Evolutionary conservation across 1,284 basidiomycete species (phyloP).

Genomic region (Irpex lacteus): DNA sequence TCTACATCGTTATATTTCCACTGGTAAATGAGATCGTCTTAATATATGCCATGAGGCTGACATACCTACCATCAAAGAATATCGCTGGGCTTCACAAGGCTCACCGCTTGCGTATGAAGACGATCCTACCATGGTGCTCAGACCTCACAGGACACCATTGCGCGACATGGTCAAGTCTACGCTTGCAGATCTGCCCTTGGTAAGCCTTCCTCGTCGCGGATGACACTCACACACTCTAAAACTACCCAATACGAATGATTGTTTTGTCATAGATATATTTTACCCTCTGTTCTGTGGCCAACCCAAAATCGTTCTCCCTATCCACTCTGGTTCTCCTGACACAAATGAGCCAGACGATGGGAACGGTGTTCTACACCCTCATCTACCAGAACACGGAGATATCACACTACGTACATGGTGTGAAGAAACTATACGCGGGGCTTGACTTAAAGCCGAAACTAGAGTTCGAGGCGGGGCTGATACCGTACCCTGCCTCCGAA

Average conservation of each 20-base stretch:
- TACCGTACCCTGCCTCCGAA: neutral
- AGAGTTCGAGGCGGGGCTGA: neutral
- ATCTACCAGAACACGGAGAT: neutral
- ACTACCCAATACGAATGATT: too few species aligned
- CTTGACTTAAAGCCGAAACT: neutral
- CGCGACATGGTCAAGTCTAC: neutral
- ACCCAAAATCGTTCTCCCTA: conserved; percentile 5
- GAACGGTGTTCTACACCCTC: conserved; percentile 1
- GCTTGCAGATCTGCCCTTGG: neutral
- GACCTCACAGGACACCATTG: neutral
- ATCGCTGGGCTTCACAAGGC: neutral
- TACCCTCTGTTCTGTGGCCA: neutral
- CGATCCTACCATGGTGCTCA: neutral
- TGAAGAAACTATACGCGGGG: conserved; percentile 6
- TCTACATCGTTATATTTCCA: conserved; percentile 2
- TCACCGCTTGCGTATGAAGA: neutral
- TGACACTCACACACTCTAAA: too few species aligned
- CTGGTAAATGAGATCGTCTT: neutral
- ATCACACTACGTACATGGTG: neutral
- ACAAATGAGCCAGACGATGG: conserved; percentile 1
- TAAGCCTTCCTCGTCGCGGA: neutral
- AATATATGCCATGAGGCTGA: neutral
- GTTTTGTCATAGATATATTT: conserved; percentile 1
- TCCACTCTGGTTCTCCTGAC: conserved; percentile 7
- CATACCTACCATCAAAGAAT: neutral